Conservation (phyloP, 768 basidiomycete genomes). For the Epithele typhae region DNA sequence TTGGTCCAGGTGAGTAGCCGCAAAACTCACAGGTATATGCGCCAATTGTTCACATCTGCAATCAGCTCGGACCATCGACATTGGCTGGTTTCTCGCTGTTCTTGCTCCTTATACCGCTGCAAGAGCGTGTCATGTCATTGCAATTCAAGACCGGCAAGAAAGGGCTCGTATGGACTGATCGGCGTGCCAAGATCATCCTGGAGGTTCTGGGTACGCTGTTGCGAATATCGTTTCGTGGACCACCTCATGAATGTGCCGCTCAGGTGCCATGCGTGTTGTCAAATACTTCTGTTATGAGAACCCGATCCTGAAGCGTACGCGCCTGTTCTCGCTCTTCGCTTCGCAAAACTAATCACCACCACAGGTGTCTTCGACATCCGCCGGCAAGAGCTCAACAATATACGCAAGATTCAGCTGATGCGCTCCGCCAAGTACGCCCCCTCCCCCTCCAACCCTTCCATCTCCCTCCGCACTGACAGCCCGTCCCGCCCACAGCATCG, state of each 20-base stretch:
- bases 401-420: constrained; percentile 53
- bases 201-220: constrained; percentile 55
- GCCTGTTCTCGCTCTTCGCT: no score
- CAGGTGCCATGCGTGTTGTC: constrained; percentile 65
- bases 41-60: no score
- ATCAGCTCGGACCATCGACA: constrained; percentile 64
- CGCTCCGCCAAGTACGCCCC: constrained; percentile 55
- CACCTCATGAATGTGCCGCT: not conserved
- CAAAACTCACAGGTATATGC: no score
- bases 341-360: no score
- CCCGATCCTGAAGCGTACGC: constrained; percentile 60
- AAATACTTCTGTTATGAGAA: constrained; percentile 74
- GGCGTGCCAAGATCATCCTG: constrained; percentile 56
- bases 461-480: not conserved
- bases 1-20: constrained; percentile 49
- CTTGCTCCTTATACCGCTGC: constrained; percentile 55
- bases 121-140: constrained; percentile 57
- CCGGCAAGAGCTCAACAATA: constrained; percentile 48
- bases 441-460: not conserved
- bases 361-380: constrained; percentile 53
- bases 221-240: not conserved
- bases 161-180: constrained; percentile 61
- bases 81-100: constrained; percentile 69
- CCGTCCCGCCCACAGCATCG: constrained; percentile 32
- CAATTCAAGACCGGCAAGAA: constrained; percentile 49